phyloP scores from a whole-genome alignment of 306 rosid species.

The Vigna mungo region DNA sequence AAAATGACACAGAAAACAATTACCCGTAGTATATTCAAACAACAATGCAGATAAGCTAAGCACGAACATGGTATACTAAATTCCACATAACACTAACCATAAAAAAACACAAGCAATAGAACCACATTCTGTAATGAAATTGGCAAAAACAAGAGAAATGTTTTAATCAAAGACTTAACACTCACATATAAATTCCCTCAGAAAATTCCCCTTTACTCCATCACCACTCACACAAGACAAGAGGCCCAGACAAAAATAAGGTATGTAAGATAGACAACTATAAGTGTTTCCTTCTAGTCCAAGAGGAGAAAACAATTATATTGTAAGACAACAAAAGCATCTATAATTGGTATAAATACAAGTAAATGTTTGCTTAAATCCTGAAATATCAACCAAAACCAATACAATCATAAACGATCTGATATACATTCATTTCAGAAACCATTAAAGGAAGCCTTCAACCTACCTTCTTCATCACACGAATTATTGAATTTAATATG shows the following conservation, averaged over 20 bases:
- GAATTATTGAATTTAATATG: background rate
- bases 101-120: background rate
- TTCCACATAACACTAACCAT: background rate
- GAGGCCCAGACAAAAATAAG: background rate
- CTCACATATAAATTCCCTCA: background rate
- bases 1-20: background rate
- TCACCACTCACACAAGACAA: background rate
- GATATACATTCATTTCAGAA: constrained; percentile 27
- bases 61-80: background rate
- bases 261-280: background rate
- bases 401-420: background rate
- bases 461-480: background rate
- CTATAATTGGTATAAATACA: background rate
- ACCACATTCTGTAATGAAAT: background rate
- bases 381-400: constrained; percentile 1
- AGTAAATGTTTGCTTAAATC: background rate
- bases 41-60: background rate
- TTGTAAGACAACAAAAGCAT: background rate
- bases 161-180: background rate
- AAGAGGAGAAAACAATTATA: background rate
- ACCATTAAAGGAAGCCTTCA: background rate
- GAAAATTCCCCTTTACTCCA: background rate
- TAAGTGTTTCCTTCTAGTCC: background rate
- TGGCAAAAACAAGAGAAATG: background rate
- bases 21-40: background rate